Conservation (phyloP, 495 filamentous ascomycete genomes). For the Penicillium cinerascens region DNA sequence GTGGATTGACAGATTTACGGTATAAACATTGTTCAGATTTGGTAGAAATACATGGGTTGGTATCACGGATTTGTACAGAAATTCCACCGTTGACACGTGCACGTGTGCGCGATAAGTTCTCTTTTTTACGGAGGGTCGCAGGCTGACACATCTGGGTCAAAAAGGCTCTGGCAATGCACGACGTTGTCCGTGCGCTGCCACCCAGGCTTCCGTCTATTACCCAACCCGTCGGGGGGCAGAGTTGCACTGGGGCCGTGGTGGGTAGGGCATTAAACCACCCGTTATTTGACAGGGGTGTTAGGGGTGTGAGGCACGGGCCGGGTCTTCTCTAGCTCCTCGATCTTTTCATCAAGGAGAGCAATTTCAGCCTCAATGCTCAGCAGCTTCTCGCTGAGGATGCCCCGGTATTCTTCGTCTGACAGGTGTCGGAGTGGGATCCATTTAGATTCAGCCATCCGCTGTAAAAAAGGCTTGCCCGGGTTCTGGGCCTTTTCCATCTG, state of each 20-base stretch:
- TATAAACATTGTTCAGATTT: neutral
- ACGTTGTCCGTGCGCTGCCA: constrained; percentile 20
- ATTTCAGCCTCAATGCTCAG: constrained; percentile 80
- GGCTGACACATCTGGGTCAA: constrained; percentile 6
- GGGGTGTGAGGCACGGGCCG: constrained; percentile 8
- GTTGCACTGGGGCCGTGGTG: constrained; percentile 5
- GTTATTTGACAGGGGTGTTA: constrained; percentile 6
- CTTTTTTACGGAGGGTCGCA: neutral
- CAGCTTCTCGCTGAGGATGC: constrained; percentile 71
- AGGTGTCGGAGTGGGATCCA: constrained; percentile 79
- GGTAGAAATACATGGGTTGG: constrained; percentile 3
- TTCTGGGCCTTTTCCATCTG: constrained; percentile 35
- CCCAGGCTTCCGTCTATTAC: constrained; percentile 6
- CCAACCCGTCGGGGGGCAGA: constrained; percentile 9
- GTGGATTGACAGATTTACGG: neutral
- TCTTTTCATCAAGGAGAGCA: constrained; percentile 79
- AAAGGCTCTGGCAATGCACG: neutral
- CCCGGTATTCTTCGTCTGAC: constrained; percentile 74
- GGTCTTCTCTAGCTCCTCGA: constrained; percentile 50
- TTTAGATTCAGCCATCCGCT: constrained; percentile 58
- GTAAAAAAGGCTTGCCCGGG: constrained; percentile 39
- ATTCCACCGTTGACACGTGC: neutral
- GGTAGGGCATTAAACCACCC: neutral
- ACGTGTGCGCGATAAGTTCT: neutral
- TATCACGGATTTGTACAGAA: constrained; percentile 13